Base-by-base conservation (phyloP, 2,329 filamentous ascomycete species). In the Fusarium buharicum region DNA sequence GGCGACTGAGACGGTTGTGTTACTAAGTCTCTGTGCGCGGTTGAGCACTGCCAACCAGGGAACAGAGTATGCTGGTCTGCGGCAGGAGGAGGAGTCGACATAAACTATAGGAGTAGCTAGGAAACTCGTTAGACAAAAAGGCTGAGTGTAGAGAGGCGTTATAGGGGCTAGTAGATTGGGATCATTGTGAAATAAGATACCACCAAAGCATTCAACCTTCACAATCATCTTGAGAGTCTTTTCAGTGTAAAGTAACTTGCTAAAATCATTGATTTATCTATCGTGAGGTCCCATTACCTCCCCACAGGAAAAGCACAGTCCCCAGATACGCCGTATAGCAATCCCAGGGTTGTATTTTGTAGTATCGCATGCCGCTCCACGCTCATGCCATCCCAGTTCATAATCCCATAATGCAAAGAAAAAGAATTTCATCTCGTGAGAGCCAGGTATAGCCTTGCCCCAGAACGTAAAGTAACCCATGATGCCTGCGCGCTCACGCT, bases 1-100 rank as follows among this genome's bases (percentile, higher is more conserved):
- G 3, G 95, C 95, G 0, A 98, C 95, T 0, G 95, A 99, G 80
- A 98, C 95, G 34, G 94, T 97, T 4, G 95, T 97, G 16, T 83
- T 99, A 64, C 79, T 98, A 61, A 94, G 93, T 65, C 81, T 99
- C 14, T 96, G 92, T 73, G 92, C 92, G 12, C 79, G 92, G 59
- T 74, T 96, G 71, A 93, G 90, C 70, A 92, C 90, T 56, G 92
- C 91, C 12, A 92, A 91, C 59, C 90, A 93, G 73, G 91, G 90
- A 17, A 88, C 86, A 1, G 85, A 88, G 71, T 88, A 84, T 69
- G 83, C 84, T 10, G 86, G 86, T 3, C 69, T 86, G 55, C 79
- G 83, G 50, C 78, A 79, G n/a, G 86, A 89, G 56, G 86, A 87
- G 41, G 85, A 87, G 46, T 70, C 71, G 10, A 68, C 51, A 41